phyloP scores from a whole-genome alignment of 2,329 filamentous ascomycete species.

The Leptographium lundbergii region DNA sequence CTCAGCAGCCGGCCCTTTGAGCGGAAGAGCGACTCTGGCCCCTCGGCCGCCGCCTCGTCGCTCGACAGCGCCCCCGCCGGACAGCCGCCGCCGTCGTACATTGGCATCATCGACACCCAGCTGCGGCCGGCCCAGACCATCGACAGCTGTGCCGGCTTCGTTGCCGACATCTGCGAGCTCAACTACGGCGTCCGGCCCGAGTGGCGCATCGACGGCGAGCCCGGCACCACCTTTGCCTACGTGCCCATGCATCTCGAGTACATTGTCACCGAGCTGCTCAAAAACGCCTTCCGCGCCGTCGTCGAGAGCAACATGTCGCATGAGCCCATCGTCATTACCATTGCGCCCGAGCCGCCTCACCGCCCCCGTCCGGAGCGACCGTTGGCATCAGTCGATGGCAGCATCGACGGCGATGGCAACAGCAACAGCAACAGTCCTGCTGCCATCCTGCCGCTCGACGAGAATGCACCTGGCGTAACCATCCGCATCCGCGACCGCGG shows the following conservation, averaged over 20 bases:
- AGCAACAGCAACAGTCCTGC: neutral
- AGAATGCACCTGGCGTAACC: constrained; percentile 71
- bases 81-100: constrained; percentile 44
- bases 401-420: neutral
- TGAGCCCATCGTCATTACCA: constrained; percentile 83
- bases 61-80: neutral
- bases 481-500: constrained; percentile 94
- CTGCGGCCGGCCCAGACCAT: constrained; percentile 72
- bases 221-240: constrained; percentile 80
- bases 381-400: neutral
- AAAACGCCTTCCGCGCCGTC: constrained; percentile 91
- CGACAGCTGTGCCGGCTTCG: constrained; percentile 74
- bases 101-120: constrained; percentile 85
- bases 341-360: constrained; percentile 51
- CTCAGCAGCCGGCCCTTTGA: constrained; percentile 53
- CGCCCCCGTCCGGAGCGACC: neutral
- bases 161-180: constrained; percentile 91
- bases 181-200: constrained; percentile 83
- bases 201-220: constrained; percentile 72
- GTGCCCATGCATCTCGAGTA: constrained; percentile 96
- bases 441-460: constrained; percentile 44
- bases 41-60: constrained; percentile 9
- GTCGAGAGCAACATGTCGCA: constrained; percentile 70
- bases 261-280: constrained; percentile 89
- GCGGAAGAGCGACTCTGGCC: constrained; percentile 12